phyloP scores from a whole-genome alignment of 805 yeast genomes.

The Metschnikowia aberdeeniae region DNA sequence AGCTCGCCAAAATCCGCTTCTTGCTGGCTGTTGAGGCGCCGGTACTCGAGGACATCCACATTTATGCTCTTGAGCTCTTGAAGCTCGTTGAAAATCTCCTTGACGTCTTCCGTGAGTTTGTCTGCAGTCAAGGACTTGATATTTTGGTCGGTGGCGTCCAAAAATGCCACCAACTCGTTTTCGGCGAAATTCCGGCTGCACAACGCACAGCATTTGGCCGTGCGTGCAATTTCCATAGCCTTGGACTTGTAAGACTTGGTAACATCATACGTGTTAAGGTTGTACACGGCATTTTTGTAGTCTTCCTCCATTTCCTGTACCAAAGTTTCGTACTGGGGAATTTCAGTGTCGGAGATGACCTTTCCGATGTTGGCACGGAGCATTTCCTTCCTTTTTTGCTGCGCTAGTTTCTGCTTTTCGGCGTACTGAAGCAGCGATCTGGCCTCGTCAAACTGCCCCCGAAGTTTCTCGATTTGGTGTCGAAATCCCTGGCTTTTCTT shows the following conservation, averaged over 20 bases:
- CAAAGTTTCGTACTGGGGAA: slow-evolving; percentile 48
- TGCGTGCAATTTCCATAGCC: slow-evolving; percentile 62
- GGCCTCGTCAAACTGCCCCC: neutral
- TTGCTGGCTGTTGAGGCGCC: slow-evolving; percentile 15
- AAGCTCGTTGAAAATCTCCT: slow-evolving; percentile 29
- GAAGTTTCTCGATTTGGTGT: neutral
- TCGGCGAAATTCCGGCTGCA: slow-evolving; percentile 66
- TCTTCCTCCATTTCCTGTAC: slow-evolving; percentile 58
- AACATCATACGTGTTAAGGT: slow-evolving; percentile 63
- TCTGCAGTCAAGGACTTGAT: slow-evolving; percentile 26
- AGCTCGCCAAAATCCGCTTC: neutral
- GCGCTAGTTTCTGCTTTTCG: neutral
- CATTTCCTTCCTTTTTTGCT: slow-evolving; percentile 3
- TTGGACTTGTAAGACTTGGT: slow-evolving; percentile 64
- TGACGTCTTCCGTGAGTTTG: slow-evolving; percentile 27
- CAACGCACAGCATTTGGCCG: slow-evolving; percentile 58
- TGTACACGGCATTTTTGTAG: slow-evolving; percentile 56
- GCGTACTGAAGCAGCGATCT: neutral
- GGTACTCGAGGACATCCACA: slow-evolving; percentile 24
- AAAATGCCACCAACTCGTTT: slow-evolving; percentile 26
- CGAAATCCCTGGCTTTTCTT: neutral
- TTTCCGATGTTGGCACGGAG: slow-evolving; percentile 18
- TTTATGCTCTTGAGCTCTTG: slow-evolving; percentile 28
- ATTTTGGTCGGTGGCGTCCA: slow-evolving; percentile 26
- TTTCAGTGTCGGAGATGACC: slow-evolving; percentile 31